Evolutionary conservation across 176 grass and related monocot species (phyloP), one percentile per base, ranked within the genome.

Genomic region (Puya raimondii): DNA sequence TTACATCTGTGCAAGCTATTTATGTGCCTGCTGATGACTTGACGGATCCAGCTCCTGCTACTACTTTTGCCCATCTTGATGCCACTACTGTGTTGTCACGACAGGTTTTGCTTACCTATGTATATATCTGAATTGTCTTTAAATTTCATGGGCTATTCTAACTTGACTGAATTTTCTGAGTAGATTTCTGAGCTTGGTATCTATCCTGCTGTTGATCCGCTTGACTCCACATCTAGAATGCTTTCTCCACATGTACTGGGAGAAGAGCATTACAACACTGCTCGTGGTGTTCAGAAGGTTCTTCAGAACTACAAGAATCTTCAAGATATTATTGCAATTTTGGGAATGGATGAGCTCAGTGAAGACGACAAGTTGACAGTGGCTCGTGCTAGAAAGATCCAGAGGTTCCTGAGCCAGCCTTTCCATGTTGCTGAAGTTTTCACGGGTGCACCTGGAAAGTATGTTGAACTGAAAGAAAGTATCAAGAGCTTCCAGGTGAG

Each of bases 251-350:
- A 96, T 17, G 88, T 96, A 54, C 56, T 96, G 26, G 91, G 91
- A 78, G 48, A 82, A 71, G 91, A 86, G 0, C 91, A 96, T 69
- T 96, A 96, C 72, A 91, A 96, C 85, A 96, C 91, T 68, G 91
- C 91, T 67, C 88, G 91, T 84, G 91, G 91, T 91, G 91, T 96
- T 49, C 91, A 96, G 75, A 96, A 96, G 85, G 91, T 96, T 91
- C 91, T 96, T 74, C 91, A 96, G 82, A 96, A 96, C 70, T 96
- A 96, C 74, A 96, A 96, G 76, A 96, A 96, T 88, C 91, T 96
- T 48, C 91, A 96, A 79, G 91, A 96, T 91, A 96, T 96, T 78
- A 96, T 96, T 84, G 91, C 91, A 50, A 96, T 96, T 84, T 73
- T 96, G 74, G 91, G 91, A 79, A 96, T 96, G 91, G 91, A 96